Evolutionary conservation across 2,329 filamentous ascomycete genomes (phyloP).

Genomic region (Juglanconis oblonga): DNA sequence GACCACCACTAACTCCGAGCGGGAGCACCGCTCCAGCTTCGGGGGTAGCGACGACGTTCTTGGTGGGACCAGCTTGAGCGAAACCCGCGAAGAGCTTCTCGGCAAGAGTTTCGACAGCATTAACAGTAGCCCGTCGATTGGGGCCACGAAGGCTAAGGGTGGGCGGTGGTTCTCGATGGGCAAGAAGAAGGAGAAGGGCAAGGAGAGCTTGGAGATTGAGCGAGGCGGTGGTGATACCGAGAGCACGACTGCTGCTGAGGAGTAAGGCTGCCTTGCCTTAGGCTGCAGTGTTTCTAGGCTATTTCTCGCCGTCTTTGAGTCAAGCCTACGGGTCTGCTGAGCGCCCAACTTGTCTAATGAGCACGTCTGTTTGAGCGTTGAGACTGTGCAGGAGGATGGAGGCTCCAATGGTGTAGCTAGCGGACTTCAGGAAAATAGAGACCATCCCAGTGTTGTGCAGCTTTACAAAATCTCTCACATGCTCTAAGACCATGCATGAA

Average conservation of each 20-base stretch:
- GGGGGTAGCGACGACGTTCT: constrained; percentile 53
- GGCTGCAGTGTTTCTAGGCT: background rate
- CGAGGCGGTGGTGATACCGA: constrained; percentile 23
- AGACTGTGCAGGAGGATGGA: background rate
- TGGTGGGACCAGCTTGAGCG: constrained; percentile 29
- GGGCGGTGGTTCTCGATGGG: constrained; percentile 54
- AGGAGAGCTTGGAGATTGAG: constrained; percentile 55
- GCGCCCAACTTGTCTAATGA: background rate
- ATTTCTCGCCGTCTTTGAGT: background rate
- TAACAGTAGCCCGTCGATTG: constrained; percentile 55
- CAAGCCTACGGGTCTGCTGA: background rate
- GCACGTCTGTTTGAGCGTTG: background rate
- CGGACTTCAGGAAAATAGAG: constrained; percentile 1
- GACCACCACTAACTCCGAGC: constrained; percentile 53
- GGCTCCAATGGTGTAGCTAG: background rate
- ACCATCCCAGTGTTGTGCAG: constrained; percentile 3
- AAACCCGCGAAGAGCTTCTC: constrained; percentile 43
- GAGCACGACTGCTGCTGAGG: constrained; percentile 9
- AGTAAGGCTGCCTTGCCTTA: background rate
- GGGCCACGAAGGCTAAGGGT: constrained; percentile 42
- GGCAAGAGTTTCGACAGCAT: constrained; percentile 56
- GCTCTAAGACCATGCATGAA: background rate
- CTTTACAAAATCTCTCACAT: background rate
- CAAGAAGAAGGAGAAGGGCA: constrained; percentile 59
- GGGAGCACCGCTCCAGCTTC: constrained; percentile 46